Base-by-base conservation (phyloP, 768 basidiomycete species). In the Cystofilobasidium macerans region DNA sequence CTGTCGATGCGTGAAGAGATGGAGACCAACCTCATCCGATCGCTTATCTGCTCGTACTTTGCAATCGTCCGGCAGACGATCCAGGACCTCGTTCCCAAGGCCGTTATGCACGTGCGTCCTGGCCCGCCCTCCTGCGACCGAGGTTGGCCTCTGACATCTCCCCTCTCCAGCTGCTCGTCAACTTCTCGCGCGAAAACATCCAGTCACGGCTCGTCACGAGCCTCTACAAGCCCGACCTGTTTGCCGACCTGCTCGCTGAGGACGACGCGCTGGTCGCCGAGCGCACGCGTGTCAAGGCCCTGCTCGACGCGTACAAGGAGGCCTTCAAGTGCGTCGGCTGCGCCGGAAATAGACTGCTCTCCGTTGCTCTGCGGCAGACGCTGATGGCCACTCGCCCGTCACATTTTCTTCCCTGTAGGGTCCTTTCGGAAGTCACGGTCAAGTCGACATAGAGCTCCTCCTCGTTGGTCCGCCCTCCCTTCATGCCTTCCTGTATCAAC, bases 261-360 rank as follows among this genome's bases (percentile, higher is more conserved):
- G 95, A 99, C 73, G 93, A 98, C 78, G 84, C 87, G 68, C 79
- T 98, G 60, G 92, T 95, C 54, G 88, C 89, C 51, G 95, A 99
- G 79, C 81, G 95, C 62, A 82, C 89, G 69, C 81, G 95, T 74
- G 88, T 99, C 24, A 97, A 98, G 82, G 86, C 89, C 1, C 76
- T 98, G 60, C 79, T 99, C 71, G 91, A 97, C 73, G 94, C 94
- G 20, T 99, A 99, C 78, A 92, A 86, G 80, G 93, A 77, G 70
- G 76, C 75, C 1, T 76, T 76, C 73, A 73, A 64, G 71, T 71
- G 48, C 40, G 71, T 70, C 3, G 9, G 22, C 20, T 38, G 24
- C n/a, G n/a, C n/a, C n/a, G n/a, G n/a, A n/a, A n/a, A n/a, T n/a
- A n/a, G n/a, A n/a, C n/a, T n/a, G 3, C 45, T 18, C 13, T 36